phyloP scores from a whole-genome alignment of 257 asterid species.

The Nemophila menziesii region DNA sequence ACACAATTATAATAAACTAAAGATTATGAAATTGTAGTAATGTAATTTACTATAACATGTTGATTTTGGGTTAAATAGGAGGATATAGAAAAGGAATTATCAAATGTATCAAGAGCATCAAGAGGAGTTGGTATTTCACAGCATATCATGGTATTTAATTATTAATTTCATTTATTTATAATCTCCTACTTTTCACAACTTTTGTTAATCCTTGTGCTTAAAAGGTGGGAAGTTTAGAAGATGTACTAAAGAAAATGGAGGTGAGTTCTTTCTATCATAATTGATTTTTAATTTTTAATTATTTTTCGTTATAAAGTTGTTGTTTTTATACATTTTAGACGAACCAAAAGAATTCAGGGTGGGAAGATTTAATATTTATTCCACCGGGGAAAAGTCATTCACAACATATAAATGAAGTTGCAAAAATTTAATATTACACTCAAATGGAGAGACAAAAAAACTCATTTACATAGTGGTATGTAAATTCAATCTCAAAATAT shows the following conservation, averaged over 20 bases:
- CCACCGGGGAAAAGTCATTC: conserved; percentile 93
- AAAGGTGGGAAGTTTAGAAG: conserved; percentile 96
- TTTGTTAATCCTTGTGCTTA: too few relatives aligned
- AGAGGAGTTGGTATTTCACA: conserved; percentile 52
- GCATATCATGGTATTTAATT: conserved; percentile 57
- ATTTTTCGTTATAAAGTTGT: background rate
- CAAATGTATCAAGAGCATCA: conserved; percentile 40
- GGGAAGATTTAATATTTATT: conserved; percentile 88
- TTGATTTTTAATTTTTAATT: background rate
- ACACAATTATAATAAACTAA: conserved; percentile 6
- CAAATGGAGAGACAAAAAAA: conserved; percentile 1
- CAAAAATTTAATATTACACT: conserved; percentile 23
- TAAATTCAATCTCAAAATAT: conserved; percentile 7
- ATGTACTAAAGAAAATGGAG: conserved; percentile 91
- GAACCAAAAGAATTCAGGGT: conserved; percentile 59
- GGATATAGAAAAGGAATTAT: conserved; percentile 76
- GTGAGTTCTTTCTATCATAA: conserved; percentile 20
- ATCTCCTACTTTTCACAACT: too few relatives aligned
- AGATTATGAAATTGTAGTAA: conserved; percentile 2
- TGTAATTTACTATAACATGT: conserved; percentile 1
- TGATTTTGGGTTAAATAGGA: conserved; percentile 42
- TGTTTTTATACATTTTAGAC: conserved; percentile 29
- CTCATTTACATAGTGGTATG: background rate
- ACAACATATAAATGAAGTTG: conserved; percentile 72
- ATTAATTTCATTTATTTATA: background rate